A percentile compares a stretch with the other conserved stretches of the same genome.
Conservation (phyloP, 2,329 filamentous ascomycete species). For the Fusarium virguliforme region DNA sequence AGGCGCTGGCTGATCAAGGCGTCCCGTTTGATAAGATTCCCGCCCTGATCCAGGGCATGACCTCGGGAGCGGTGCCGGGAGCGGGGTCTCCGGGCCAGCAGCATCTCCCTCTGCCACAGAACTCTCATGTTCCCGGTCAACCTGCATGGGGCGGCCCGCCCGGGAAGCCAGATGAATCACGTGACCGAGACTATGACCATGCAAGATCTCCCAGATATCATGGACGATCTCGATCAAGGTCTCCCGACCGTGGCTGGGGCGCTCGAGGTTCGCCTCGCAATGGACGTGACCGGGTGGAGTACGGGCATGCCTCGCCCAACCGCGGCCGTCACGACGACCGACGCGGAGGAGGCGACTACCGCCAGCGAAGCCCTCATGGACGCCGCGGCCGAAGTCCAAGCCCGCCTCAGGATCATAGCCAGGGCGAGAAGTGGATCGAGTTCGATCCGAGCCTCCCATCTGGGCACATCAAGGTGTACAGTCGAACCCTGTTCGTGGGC, state of each 20-base stretch:
- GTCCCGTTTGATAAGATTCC: slow-evolving; percentile 84
- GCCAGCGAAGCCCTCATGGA: slow-evolving; percentile 86
- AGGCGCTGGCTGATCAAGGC: slow-evolving; percentile 82
- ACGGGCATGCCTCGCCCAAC: slow-evolving; percentile 78
- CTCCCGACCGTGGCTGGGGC: slow-evolving; percentile 82
- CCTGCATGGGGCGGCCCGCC: slow-evolving; percentile 54
- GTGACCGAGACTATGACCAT: slow-evolving; percentile 72
- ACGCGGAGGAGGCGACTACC: slow-evolving; percentile 80
- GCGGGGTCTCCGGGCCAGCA: slow-evolving; percentile 51
- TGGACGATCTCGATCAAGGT: slow-evolving; percentile 82
- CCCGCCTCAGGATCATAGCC: slow-evolving; percentile 60
- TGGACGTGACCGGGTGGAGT: slow-evolving; percentile 78
- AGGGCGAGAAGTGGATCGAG: slow-evolving; percentile 79
- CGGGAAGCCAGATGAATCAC: slow-evolving; percentile 62
- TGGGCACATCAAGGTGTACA: slow-evolving; percentile 91
- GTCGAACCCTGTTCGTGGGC: slow-evolving; percentile 95
- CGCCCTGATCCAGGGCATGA: slow-evolving; percentile 69
- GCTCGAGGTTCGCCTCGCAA: slow-evolving; percentile 76
- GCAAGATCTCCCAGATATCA: slow-evolving; percentile 73
- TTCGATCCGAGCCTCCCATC: slow-evolving; percentile 82
- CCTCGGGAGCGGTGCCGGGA: slow-evolving; percentile 50
- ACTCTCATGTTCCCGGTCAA: slow-evolving; percentile 58
- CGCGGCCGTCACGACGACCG: slow-evolving; percentile 72
- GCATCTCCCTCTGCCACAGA: slow-evolving; percentile 60
- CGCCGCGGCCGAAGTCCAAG: slow-evolving; percentile 77